Evolutionary conservation across 306 rosid species (phyloP).

Genomic region (Cicer chorassanicum): DNA sequence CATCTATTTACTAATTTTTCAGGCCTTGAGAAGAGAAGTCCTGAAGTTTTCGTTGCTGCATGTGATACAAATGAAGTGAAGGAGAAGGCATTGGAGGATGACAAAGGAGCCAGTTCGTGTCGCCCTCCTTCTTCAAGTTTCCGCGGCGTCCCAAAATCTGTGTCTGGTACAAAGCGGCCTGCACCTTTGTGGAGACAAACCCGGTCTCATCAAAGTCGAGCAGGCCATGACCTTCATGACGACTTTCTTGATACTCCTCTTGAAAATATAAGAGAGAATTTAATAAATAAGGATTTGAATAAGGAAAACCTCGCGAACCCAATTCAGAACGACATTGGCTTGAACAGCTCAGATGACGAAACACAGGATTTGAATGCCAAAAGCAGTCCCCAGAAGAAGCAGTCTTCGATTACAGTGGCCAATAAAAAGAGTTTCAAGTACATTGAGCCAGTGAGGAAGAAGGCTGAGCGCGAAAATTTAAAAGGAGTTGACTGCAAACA

Average conservation of each 20-base stretch:
- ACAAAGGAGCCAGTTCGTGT: conserved; percentile 43
- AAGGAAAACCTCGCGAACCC: conserved; percentile 44
- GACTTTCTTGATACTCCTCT: conserved; percentile 95
- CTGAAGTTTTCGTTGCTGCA: conserved; percentile 48
- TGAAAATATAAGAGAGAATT: conserved; percentile 71
- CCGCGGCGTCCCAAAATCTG: conserved; percentile 47
- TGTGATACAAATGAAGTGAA: conserved; percentile 47
- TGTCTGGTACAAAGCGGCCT: conserved; percentile 64
- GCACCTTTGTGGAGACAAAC: conserved; percentile 89
- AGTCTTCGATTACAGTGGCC: conserved; percentile 49
- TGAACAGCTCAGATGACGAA: conserved; percentile 74
- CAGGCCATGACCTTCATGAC: conserved; percentile 79
- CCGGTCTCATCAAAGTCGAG: conserved; percentile 69
- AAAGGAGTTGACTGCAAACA: conserved; percentile 95
- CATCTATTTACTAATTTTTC: conserved; percentile 40
- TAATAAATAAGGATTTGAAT: conserved; percentile 59
- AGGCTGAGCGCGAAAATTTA: conserved; percentile 85
- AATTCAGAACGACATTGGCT: conserved; percentile 47
- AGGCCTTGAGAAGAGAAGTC: conserved; percentile 54
- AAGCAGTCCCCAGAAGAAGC: conserved; percentile 57
- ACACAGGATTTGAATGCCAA: conserved; percentile 73
- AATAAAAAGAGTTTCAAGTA: conserved; percentile 69
- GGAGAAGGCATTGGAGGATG: conserved; percentile 53
- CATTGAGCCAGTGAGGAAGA: conserved; percentile 87
- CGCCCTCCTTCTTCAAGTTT: conserved; percentile 52